Evolutionary conservation across 495 filamentous ascomycete genomes (phyloP), one percentile per base, ranked within the genome.

Genomic region (Friedmanniomyces simplex): DNA sequence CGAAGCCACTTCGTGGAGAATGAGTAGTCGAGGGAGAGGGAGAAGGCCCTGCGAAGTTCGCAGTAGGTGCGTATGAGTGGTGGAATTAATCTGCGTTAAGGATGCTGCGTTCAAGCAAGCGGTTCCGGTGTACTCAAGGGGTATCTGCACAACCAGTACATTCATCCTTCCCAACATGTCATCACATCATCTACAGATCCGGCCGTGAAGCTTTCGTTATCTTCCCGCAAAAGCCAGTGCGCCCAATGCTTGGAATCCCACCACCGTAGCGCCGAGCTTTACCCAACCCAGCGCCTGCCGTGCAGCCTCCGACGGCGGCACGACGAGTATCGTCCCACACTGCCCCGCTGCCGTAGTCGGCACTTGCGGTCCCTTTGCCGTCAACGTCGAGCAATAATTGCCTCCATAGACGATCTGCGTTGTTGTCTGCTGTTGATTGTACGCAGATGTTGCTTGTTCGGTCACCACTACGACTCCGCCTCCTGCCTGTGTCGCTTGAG

Each of bases 241-340:
- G 12, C 57, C 57, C 26, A 60, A 24, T 14, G 32, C 20, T 14
- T 60, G 57, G 20, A 59, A 28, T 39, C 24, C 32, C 25, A 34
- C 7, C 2, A 58, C 42, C 47, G 54, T 36, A n/a, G 39, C 30
- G 6, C 49, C 56, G 16, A 52, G 20, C 18, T 18, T n/a, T 25
- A 21, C 21, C 48, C 36, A 58, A 4, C 16, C n/a, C 10, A 54
- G 14, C 25, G 24, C 43, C 28, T 47, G 11, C 28, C 16, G 12
- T 39, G 14, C 14, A 6, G 25, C 51, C 20, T 26, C 45, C 1
- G 10, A 22, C 0, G 41, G 24, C 1, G 36, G 43, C 21, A 58
- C 55, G n/a, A 64, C 37, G 48, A 65, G 49, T n/a, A 65, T 59
- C 18, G 55, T 59, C 36, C 63, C 63, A 36, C 63, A 65, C 16